phyloP scores from a whole-genome alignment of 202 grass and related monocot genomes.

The Eragrostis tef region DNA sequence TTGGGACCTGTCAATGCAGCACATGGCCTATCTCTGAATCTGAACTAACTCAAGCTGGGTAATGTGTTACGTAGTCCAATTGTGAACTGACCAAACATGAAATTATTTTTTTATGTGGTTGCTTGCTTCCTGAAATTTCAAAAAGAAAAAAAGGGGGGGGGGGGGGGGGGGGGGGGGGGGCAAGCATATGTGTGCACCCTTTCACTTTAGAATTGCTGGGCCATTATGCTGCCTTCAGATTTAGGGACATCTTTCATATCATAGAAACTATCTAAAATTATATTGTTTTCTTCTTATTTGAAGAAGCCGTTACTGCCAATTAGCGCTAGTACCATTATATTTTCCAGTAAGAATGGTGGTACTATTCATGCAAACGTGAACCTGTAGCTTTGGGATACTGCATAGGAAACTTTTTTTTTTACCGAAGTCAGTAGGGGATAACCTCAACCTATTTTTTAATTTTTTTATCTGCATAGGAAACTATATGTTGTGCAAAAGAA shows the following conservation, averaged over 20 bases:
- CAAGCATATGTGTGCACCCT: neutral
- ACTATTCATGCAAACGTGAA: constrained; percentile 9
- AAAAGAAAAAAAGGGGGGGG: too few relatives aligned
- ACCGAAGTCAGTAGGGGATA: too few relatives aligned
- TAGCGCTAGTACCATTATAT: neutral
- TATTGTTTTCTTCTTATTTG: too few relatives aligned
- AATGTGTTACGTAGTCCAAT: neutral
- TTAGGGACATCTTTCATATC: too few relatives aligned
- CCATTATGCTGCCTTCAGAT: too few relatives aligned
- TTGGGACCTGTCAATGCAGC: neutral
- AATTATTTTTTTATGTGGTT: neutral
- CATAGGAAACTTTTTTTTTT: too few relatives aligned
- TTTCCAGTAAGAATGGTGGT: neutral
- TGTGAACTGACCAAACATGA: neutral
- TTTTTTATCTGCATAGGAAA: constrained; percentile 19
- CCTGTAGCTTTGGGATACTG: neutral
- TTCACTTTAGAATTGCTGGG: too few relatives aligned
- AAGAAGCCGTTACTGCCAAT: neutral
- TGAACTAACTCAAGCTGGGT: neutral
- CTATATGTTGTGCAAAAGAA: neutral
- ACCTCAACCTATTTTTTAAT: too few relatives aligned
- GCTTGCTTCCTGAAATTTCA: neutral
- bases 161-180: too few relatives aligned
- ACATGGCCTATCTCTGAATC: neutral
- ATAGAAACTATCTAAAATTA: too few relatives aligned